Evolutionary conservation across 2,329 filamentous ascomycete genomes (phyloP).

Genomic region (Fusarium sterilihyphosum): DNA sequence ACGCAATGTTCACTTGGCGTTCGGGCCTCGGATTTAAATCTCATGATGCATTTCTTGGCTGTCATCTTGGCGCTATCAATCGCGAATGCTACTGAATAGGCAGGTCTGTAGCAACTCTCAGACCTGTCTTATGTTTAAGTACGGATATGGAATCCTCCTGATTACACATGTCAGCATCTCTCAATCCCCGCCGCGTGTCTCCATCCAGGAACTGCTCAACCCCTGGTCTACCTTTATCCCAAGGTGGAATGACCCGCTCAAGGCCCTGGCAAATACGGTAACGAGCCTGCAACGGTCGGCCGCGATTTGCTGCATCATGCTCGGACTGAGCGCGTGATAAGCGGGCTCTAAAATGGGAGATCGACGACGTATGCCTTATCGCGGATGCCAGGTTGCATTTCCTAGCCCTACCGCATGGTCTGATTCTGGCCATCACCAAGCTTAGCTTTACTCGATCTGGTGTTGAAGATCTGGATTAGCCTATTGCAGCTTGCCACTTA

Average conservation of each 20-base stretch:
- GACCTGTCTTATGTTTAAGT: background rate
- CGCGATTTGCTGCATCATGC: background rate
- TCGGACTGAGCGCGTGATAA: background rate
- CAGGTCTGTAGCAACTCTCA: slow-evolving; percentile 9
- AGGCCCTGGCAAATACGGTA: background rate
- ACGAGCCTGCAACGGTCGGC: background rate
- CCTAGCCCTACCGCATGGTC: slow-evolving; percentile 4
- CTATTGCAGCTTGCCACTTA: background rate
- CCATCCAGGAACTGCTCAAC: background rate
- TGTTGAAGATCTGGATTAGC: background rate
- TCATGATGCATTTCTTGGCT: background rate
- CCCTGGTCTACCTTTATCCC: background rate
- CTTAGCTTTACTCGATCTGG: background rate
- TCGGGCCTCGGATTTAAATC: background rate
- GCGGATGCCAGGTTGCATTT: background rate
- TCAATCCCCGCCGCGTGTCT: background rate
- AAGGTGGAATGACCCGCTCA: background rate
- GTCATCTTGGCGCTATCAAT: background rate
- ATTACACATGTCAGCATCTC: slow-evolving; percentile 2
- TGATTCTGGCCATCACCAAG: background rate
- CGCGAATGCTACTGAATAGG: background rate
- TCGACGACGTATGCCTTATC: slow-evolving; percentile 14
- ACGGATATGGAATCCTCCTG: background rate
- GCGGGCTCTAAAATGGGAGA: slow-evolving; percentile 13
- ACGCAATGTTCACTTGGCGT: slow-evolving; percentile 7